Evolutionary conservation across 257 asterid species (phyloP).

Genomic region (Nicotiana knightiana): DNA sequence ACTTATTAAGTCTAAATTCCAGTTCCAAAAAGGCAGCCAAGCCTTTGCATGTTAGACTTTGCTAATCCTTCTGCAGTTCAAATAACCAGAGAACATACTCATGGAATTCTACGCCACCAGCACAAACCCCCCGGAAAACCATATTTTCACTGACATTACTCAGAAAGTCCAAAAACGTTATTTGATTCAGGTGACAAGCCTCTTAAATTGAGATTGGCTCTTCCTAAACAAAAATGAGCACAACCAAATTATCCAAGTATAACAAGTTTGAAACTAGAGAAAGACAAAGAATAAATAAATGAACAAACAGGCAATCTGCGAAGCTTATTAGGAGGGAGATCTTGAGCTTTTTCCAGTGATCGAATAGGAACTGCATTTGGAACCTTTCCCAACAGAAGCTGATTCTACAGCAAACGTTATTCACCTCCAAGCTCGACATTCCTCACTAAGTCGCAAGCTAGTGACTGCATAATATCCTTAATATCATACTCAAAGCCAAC

Average conservation of each 20-base stretch:
- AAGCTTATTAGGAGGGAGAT: neutral
- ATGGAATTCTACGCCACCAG: no score
- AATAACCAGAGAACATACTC: neutral
- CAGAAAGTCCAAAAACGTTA: no score
- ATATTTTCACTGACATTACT: no score
- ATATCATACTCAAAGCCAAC: neutral
- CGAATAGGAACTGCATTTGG: neutral
- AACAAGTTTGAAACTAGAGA: neutral
- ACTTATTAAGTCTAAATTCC: neutral
- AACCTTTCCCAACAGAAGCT: neutral
- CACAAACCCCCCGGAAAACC: no score
- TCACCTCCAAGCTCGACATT: neutral
- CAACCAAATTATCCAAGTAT: neutral
- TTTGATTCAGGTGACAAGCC: no score
- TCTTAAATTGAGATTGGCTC: no score
- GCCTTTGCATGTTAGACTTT: neutral
- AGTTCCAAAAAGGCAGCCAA: neutral
- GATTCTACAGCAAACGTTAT: neutral
- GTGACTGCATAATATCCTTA: neutral
- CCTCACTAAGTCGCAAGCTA: neutral
- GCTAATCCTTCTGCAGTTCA: slow-evolving; percentile 4
- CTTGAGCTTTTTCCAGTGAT: neutral
- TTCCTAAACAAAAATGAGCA: no score
- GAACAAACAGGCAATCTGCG: neutral
- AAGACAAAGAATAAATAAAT: neutral